Percentiles rank a stretch among this genome's conserved stretches.
These are phyloP conservation scores for Abrus pulchellus DNA, from an alignment of 306 rosid species.

Conservation along the genomic window DNA sequence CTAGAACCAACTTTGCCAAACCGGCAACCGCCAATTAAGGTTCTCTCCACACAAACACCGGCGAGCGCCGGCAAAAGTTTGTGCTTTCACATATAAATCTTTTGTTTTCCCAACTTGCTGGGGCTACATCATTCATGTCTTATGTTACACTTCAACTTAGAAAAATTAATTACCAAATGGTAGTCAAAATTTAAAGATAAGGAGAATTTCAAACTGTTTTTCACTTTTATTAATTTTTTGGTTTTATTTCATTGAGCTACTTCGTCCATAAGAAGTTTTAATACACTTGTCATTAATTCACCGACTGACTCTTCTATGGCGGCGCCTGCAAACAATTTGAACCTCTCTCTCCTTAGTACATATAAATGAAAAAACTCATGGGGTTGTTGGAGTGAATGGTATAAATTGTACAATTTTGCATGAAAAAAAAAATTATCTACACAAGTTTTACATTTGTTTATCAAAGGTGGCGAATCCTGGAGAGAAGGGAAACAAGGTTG, in stretches of 20 bases:
- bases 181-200: not conserved
- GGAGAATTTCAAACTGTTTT: not conserved
- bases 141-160: not conserved
- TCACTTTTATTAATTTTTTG: not conserved
- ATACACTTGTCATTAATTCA: conserved; percentile 16
- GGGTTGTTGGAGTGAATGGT: not conserved
- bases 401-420: not conserved
- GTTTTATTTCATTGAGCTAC: not conserved
- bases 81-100: not conserved
- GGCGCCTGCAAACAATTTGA: conserved; percentile 49
- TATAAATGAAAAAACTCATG: not conserved
- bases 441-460: conserved; percentile 40
- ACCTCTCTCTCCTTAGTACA: conserved; percentile 35
- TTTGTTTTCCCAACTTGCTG: not conserved
- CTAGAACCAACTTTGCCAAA: not conserved
- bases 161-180: not conserved
- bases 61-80: conserved; percentile 12
- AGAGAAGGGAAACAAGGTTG: conserved; percentile 28
- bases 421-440: not conserved
- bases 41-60: conserved; percentile 29
- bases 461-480: conserved; percentile 58
- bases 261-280: not conserved
- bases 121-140: not conserved
- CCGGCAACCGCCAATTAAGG: not conserved
- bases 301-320: conserved; percentile 57